A percentile compares a stretch with the other conserved stretches of the same genome.
These are phyloP conservation scores for Candida rishiriensis DNA, from an alignment of 805 yeast genomes.

Conservation along the genomic window DNA sequence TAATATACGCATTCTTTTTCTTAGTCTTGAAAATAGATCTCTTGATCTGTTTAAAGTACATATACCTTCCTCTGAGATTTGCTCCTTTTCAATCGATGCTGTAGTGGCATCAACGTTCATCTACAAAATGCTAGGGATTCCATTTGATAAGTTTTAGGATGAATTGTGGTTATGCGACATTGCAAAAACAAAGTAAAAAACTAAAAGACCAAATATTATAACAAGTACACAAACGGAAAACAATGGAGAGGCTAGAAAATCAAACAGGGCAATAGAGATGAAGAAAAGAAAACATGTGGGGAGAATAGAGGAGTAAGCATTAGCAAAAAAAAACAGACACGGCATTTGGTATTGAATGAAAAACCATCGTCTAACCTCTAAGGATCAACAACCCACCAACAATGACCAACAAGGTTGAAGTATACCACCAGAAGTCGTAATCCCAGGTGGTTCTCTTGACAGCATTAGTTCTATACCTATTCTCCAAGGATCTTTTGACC, in stretches of 20 bases:
- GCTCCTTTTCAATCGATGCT: too few relatives aligned
- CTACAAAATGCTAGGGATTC: too few relatives aligned
- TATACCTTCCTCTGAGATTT: too few relatives aligned
- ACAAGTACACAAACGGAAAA: too few relatives aligned
- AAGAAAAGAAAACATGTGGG: background rate
- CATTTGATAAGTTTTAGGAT: too few relatives aligned
- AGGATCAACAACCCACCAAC: conserved; percentile 28
- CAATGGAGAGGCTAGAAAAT: background rate
- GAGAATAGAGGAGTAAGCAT: background rate
- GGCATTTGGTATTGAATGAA: background rate
- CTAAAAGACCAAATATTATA: too few relatives aligned
- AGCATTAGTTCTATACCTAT: conserved; percentile 76
- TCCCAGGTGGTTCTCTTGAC: conserved; percentile 36
- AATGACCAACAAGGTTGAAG: conserved; percentile 38
- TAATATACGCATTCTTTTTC: too few relatives aligned
- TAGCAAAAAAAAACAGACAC: background rate
- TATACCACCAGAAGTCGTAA: conserved; percentile 54
- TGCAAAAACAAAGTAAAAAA: too few relatives aligned
- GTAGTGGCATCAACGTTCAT: too few relatives aligned
- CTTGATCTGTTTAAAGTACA: too few relatives aligned
- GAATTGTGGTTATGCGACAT: too few relatives aligned
- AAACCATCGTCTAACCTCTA: conserved; percentile 10
- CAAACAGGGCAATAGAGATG: background rate
- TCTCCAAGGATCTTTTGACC: conserved; percentile 73
- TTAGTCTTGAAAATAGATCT: too few relatives aligned